These are phyloP conservation scores for Penicillium nordicum DNA, from an alignment of 2,329 filamentous ascomycete species.

Conservation along the genomic window DNA sequence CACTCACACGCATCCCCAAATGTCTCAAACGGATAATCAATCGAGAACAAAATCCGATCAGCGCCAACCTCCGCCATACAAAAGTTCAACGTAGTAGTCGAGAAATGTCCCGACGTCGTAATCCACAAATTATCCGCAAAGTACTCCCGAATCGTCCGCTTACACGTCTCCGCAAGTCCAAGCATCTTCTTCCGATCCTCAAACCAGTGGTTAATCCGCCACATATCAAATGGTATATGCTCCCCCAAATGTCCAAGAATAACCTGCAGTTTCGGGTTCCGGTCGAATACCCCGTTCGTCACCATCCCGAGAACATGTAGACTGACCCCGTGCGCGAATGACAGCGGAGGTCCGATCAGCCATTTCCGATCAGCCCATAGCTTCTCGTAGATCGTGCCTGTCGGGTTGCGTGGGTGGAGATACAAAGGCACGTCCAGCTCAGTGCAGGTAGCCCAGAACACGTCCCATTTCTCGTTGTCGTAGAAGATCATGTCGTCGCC, in stretches of 20 bases:
- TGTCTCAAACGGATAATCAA: slow-evolving; percentile 43
- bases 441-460: slow-evolving; percentile 58
- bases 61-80: slow-evolving; percentile 40
- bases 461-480: slow-evolving; percentile 55
- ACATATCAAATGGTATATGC: slow-evolving; percentile 51
- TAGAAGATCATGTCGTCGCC: slow-evolving; percentile 64
- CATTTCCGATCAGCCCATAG: slow-evolving; percentile 58
- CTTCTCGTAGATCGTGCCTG: slow-evolving; percentile 55
- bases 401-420: slow-evolving; percentile 59
- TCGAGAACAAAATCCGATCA: slow-evolving; percentile 42
- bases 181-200: slow-evolving; percentile 39
- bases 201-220: slow-evolving; percentile 46
- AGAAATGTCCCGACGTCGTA: slow-evolving; percentile 43
- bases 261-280: slow-evolving; percentile 46
- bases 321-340: slow-evolving; percentile 58
- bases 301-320: slow-evolving; percentile 56
- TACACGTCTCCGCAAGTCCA: slow-evolving; percentile 38
- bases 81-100: slow-evolving; percentile 39
- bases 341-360: slow-evolving; percentile 58
- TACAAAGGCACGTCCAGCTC: slow-evolving; percentile 64
- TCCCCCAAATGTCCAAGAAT: slow-evolving; percentile 51
- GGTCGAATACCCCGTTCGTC: slow-evolving; percentile 51
- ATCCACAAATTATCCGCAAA: slow-evolving; percentile 44
- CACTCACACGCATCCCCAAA: slow-evolving; percentile 44
- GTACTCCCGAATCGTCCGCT: slow-evolving; percentile 46